Base-by-base conservation (phyloP, 2,329 filamentous ascomycete genomes). In the Parafenestella ontariensis region DNA sequence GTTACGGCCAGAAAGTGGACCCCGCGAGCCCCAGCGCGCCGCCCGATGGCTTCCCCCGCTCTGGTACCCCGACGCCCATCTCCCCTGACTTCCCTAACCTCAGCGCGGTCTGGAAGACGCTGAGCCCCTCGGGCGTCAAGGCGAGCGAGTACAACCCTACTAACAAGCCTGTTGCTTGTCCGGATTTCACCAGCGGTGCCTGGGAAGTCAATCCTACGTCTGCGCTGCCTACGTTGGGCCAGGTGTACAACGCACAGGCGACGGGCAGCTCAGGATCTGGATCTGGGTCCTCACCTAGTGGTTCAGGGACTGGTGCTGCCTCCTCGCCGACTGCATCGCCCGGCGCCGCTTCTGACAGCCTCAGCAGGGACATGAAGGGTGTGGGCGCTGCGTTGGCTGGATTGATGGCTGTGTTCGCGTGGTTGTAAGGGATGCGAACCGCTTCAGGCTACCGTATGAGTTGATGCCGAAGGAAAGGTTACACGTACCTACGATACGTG, bases 11-110 rank as follows among this genome's bases (percentile, higher is more conserved):
- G 3, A 76, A 80, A n/a, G 82, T 81, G 10, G 81, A 81, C 31
- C 77, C 82, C 20, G 75, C 81, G 1, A 65, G 66, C 18, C 65
- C 74, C 2, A 61, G 58, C 41, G 69, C 81, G 1, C 84, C 83
- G n/a, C 80, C 83, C 13, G 90, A 86, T 64, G 89, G 90, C 29
- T 92, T 83, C 75, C 83, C 85, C 0, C 85, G 89, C 62, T 84
- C 84, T 44, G 92, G 56, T 59, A 53, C 85, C 0, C 92, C 92
- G 0, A 89, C 83, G 0, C 89, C 91, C 0, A 79, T 92, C 24
- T 78, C 78, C 5, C 91, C 92, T 0, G 92, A 96, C 71, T 96
- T 94, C 72, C 72, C 80, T 64, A 95, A 95, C 72, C 83, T 96
- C 54, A 87, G 88, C 78, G 82, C 79, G 24, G 87, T 91, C 63